Percentiles rank a stretch among this genome's conserved stretches.
phyloP scores from a whole-genome alignment of 2,329 filamentous ascomycete genomes.

The Dactylella cylindrospora region DNA sequence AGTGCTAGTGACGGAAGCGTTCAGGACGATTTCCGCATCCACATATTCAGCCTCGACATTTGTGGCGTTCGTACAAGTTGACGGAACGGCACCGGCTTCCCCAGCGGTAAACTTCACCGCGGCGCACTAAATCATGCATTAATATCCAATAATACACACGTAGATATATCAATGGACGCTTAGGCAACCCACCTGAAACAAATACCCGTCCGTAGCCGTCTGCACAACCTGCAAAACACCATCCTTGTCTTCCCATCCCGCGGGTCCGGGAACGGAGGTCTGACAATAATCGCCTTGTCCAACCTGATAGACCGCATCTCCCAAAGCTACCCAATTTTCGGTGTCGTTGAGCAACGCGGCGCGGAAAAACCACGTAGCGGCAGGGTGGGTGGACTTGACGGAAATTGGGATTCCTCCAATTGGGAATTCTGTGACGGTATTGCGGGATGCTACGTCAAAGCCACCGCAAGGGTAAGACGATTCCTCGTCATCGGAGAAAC shows the following conservation, averaged over 20 bases:
- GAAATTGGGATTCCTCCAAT: slow-evolving; percentile 24
- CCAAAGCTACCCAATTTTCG: slow-evolving; percentile 27
- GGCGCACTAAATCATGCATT: slow-evolving; percentile 18
- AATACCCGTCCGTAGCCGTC: slow-evolving; percentile 26
- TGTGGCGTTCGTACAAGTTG: slow-evolving; percentile 20
- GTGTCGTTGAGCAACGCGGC: slow-evolving; percentile 29
- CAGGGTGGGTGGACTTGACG: slow-evolving; percentile 34
- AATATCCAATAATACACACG: background rate
- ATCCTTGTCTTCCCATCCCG: slow-evolving; percentile 32
- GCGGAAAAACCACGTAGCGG: slow-evolving; percentile 28
- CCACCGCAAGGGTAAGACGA: slow-evolving; percentile 28
- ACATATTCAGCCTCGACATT: slow-evolving; percentile 1
- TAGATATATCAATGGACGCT: background rate
- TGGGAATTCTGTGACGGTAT: slow-evolving; percentile 29
- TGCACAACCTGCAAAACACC: slow-evolving; percentile 33
- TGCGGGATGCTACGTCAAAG: slow-evolving; percentile 12
- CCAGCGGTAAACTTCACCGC: slow-evolving; percentile 30
- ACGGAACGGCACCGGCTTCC: background rate
- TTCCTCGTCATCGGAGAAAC: slow-evolving; percentile 31
- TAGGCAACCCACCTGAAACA: slow-evolving; percentile 27
- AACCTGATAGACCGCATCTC: slow-evolving; percentile 6
- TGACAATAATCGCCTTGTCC: slow-evolving; percentile 30
- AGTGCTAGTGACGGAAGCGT: slow-evolving; percentile 5
- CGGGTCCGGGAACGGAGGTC: slow-evolving; percentile 6
- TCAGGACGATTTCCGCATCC: slow-evolving; percentile 12